Evolutionary conservation across 306 rosid genomes (phyloP).

Genomic region (Glycine latifolia): DNA sequence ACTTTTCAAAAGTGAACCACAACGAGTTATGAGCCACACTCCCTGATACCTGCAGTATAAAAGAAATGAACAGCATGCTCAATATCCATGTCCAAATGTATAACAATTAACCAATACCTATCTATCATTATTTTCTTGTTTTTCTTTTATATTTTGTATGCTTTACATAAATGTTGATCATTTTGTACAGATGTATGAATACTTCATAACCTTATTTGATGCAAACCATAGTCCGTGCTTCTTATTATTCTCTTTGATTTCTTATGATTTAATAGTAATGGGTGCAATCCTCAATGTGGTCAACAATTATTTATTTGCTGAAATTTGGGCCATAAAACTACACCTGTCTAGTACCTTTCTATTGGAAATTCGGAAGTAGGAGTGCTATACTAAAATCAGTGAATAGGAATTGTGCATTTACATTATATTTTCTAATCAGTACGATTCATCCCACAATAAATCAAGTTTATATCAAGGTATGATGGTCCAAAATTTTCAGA

Average conservation of each 20-base stretch:
- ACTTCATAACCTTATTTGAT: background rate
- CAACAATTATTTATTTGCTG: too few species aligned
- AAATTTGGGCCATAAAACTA: too few species aligned
- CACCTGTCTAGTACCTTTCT: too few species aligned
- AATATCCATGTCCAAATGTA: constrained; percentile 9
- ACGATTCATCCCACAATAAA: background rate
- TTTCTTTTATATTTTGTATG: background rate
- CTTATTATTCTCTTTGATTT: too few species aligned
- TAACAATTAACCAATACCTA: background rate
- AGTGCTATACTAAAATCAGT: too few species aligned
- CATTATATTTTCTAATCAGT: background rate
- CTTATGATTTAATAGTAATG: too few species aligned
- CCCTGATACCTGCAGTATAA: constrained; percentile 80
- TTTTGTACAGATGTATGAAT: background rate
- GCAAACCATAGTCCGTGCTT: background rate
- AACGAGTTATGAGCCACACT: constrained; percentile 91
- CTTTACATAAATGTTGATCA: background rate
- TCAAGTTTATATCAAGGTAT: background rate
- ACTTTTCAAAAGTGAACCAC: constrained; percentile 65
- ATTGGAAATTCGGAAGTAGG: too few species aligned
- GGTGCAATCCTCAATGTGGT: too few species aligned
- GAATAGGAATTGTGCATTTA: background rate
- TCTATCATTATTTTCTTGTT: background rate
- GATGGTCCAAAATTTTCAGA: background rate
- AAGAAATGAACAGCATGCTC: constrained; percentile 2